A percentile compares a stretch with the other conserved stretches of the same genome.
Conservation (phyloP, 208 protist species). For the Crithidia fasciculata region DNA sequence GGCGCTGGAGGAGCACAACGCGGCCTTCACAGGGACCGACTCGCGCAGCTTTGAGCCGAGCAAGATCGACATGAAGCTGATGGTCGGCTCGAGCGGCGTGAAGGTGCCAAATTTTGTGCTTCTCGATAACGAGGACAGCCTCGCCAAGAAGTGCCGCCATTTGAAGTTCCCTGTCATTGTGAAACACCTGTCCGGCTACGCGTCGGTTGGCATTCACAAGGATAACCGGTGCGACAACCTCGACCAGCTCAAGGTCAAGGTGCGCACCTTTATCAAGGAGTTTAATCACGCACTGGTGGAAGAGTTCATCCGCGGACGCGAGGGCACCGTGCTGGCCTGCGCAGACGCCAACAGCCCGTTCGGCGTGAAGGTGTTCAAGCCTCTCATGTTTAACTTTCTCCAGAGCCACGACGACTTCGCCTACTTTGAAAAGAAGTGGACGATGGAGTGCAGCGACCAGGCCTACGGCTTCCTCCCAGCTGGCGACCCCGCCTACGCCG, state of each 20-base stretch:
- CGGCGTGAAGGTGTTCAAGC: slow-evolving; percentile 86
- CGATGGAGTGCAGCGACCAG: slow-evolving; percentile 67
- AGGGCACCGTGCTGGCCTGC: slow-evolving; percentile 86
- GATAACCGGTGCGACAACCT: slow-evolving; percentile 85
- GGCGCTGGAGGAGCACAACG: slow-evolving; percentile 87
- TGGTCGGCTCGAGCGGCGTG: slow-evolving; percentile 78
- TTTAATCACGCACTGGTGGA: slow-evolving; percentile 89
- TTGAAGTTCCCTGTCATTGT: slow-evolving; percentile 91
- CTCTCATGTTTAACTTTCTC: slow-evolving; percentile 87
- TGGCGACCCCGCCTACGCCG: slow-evolving; percentile 74
- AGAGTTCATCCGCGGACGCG: slow-evolving; percentile 86
- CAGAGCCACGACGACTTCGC: slow-evolving; percentile 82
- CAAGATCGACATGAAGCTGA: slow-evolving; percentile 92
- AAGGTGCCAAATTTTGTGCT: slow-evolving; percentile 85
- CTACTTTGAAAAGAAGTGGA: slow-evolving; percentile 92
- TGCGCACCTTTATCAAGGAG: slow-evolving; percentile 71
- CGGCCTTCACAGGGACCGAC: slow-evolving; percentile 89
- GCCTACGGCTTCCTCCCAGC: slow-evolving; percentile 70
- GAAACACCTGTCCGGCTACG: slow-evolving; percentile 88
- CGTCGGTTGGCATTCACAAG: slow-evolving; percentile 86
- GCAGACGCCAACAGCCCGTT: slow-evolving; percentile 69
- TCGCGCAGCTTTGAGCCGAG: slow-evolving; percentile 86
- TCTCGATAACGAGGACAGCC: slow-evolving; percentile 59
- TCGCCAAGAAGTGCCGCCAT: slow-evolving; percentile 87
- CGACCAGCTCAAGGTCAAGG: slow-evolving; percentile 75